Evolutionary conservation across 768 basidiomycete genomes (phyloP), one percentile per base, ranked within the genome.

Genomic region (Boletus reticulatus): DNA sequence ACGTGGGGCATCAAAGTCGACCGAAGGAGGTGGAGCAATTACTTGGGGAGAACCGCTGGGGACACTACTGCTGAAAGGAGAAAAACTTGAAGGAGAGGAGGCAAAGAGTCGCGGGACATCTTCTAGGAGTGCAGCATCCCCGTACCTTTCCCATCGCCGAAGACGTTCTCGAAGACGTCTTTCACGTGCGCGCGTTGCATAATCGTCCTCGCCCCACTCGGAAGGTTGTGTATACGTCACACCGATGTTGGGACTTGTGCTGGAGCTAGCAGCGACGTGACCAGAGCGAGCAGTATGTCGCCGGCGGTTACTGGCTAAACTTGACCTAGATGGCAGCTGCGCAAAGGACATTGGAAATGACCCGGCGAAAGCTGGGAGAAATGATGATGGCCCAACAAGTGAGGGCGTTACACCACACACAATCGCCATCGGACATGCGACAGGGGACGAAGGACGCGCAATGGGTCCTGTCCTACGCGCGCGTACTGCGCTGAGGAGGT

Each of bases 401-500:
- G 89, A 75, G 27, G 94, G 92, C 1, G 88, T 86, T 64, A 92
- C 84, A n/a, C 93, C 92, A 63, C 96, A 89, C 17, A 97, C 78
- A 45, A 97, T 92, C 9, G 87, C 83, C 62, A 87, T 89, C 4
- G 93, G 91, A 65, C 84, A 84, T 36, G 71, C 60, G 13, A 85
- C 80, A 2, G 84, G 80, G n/a, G 84, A 81, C 6, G 82, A 77
- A 12, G 84, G 78, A 29, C 83, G 76, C 1, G 84, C 72, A 9
- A 87, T 73, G 4, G 85, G 77, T 3, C 88, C 85, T 59, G 83
- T 80, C 32, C 94, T 82, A 37, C 92, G 81, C 52, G 85, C 77
- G 42, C 86, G 83, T n/a, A 95, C 89, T 13, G 91, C 87, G 29
- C 83, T 78, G 14, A 94, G 77, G 24, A 98, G 79, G 38, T 86